These are phyloP conservation scores for Aristolochia fimbriata DNA, from an alignment of 164 flowering plant genomes.

Conservation along the genomic window DNA sequence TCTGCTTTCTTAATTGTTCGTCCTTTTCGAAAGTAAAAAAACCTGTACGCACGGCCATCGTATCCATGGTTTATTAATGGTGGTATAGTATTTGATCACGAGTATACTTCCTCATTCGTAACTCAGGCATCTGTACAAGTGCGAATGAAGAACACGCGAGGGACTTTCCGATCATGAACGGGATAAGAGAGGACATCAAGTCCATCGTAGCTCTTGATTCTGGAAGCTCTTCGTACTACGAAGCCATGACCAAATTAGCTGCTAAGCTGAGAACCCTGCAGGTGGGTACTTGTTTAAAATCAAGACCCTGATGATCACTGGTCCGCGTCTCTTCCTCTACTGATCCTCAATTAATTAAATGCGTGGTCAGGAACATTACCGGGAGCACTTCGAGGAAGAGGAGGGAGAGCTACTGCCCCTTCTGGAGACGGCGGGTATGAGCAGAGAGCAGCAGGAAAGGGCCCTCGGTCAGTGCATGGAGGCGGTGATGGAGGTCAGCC, in stretches of 20 bases:
- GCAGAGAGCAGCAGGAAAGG: conserved; percentile 27
- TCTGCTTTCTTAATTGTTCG: too few relatives aligned
- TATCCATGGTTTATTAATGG: too few relatives aligned
- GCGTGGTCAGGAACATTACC: conserved; percentile 30
- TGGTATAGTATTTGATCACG: too few relatives aligned
- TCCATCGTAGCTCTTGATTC: conserved; percentile 47
- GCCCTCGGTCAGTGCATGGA: conserved; percentile 38
- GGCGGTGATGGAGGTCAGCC: conserved; percentile 45
- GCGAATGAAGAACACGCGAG: conserved; percentile 69
- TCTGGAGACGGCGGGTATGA: conserved; percentile 46
- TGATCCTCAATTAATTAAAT: too few relatives aligned
- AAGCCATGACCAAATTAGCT: conserved; percentile 38
- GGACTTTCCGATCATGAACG: conserved; percentile 73
- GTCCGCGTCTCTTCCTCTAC: too few relatives aligned
- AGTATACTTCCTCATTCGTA: too few relatives aligned
- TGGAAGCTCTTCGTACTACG: conserved; percentile 39
- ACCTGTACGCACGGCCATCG: too few relatives aligned
- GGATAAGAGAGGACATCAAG: conserved; percentile 72
- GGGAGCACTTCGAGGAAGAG: conserved; percentile 59
- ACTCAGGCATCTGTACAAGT: conserved; percentile 47
- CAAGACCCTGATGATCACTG: too few relatives aligned
- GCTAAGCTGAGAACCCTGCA: conserved; percentile 39
- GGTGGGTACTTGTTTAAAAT: conserved; percentile 18
- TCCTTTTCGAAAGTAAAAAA: too few relatives aligned
- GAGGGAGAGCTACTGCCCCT: conserved; percentile 51